A percentile compares a stretch with the other conserved stretches of the same genome.
phyloP scores from a whole-genome alignment of 495 filamentous ascomycete species.

The Friedmanniomyces simplex region DNA sequence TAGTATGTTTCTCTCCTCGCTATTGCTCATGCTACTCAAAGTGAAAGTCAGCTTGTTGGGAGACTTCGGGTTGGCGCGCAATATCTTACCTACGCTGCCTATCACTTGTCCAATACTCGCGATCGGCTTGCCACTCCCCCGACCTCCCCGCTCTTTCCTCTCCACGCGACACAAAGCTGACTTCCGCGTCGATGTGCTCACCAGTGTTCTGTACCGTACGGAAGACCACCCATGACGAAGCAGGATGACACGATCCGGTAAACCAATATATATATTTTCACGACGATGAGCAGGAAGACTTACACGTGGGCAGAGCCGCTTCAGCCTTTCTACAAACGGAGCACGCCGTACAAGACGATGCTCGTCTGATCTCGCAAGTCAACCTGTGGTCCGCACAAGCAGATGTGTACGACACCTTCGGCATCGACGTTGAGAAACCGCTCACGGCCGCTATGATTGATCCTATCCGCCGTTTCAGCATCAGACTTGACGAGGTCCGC shows the following conservation, averaged over 20 bases:
- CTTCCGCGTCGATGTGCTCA: constrained; percentile 33
- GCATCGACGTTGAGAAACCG: constrained; percentile 31
- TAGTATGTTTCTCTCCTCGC: no score
- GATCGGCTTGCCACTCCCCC: no score
- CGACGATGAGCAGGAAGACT: not conserved
- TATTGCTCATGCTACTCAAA: no score
- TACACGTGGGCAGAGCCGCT: not conserved
- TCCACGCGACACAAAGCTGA: no score
- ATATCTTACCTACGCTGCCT: no score
- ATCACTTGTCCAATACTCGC: no score
- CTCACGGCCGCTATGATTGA: constrained; percentile 19
- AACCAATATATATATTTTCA: not conserved
- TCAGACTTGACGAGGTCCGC: constrained; percentile 17
- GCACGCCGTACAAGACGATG: constrained; percentile 16
- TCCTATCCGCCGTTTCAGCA: constrained; percentile 11
- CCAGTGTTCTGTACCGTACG: constrained; percentile 47
- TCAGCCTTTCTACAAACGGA: constrained; percentile 1
- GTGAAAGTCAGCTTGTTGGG: no score
- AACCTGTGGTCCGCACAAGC: constrained; percentile 29
- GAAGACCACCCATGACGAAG: constrained; percentile 42
- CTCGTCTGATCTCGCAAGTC: constrained; percentile 32
- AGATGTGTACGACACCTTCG: constrained; percentile 34
- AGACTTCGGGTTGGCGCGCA: no score
- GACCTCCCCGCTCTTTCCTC: no score
- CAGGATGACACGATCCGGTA: constrained; percentile 16